Conservation (phyloP, 495 filamentous ascomycete species). For the Aspergillus homomorphus region DNA sequence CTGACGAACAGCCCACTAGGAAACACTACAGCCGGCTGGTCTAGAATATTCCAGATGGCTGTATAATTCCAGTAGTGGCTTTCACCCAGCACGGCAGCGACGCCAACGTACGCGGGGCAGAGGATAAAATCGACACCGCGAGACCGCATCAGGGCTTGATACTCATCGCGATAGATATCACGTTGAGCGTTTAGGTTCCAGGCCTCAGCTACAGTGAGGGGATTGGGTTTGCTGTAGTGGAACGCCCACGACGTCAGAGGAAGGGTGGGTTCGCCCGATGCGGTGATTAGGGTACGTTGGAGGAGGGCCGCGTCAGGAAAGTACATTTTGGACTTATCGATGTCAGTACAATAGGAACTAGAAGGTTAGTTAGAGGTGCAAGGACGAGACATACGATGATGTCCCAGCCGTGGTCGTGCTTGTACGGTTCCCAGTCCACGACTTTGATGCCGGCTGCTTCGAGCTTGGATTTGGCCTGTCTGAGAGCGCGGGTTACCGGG, state of each 20-base stretch:
- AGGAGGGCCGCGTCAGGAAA: conserved; percentile 52
- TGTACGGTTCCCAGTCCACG: conserved; percentile 64
- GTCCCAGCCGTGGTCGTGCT: conserved; percentile 57
- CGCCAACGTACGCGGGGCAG: conserved; percentile 57
- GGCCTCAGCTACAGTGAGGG: conserved; percentile 38
- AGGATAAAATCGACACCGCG: conserved; percentile 68
- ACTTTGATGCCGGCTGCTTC: conserved; percentile 51
- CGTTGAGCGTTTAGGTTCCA: conserved; percentile 47
- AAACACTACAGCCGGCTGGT: conserved; percentile 61
- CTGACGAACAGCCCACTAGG: conserved; percentile 50
- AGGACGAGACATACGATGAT: conserved; percentile 42
- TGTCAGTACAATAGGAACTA: conserved; percentile 10
- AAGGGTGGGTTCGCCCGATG: conserved; percentile 54
- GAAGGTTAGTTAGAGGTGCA: not conserved
- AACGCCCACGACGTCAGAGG: conserved; percentile 59
- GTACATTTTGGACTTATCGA: conserved; percentile 47
- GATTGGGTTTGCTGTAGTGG: conserved; percentile 45
- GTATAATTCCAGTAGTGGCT: conserved; percentile 71
- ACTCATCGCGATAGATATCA: conserved; percentile 56
- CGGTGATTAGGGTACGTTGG: conserved; percentile 40
- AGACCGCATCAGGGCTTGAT: conserved; percentile 57
- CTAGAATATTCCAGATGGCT: conserved; percentile 69
- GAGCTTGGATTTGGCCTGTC: conserved; percentile 54
- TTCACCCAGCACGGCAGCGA: conserved; percentile 57
- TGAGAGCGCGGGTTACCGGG: conserved; percentile 60